Evolutionary conservation across 495 filamentous ascomycete genomes (phyloP), one percentile per base, ranked within the genome.

Genomic region (Aspergillus steynii): DNA sequence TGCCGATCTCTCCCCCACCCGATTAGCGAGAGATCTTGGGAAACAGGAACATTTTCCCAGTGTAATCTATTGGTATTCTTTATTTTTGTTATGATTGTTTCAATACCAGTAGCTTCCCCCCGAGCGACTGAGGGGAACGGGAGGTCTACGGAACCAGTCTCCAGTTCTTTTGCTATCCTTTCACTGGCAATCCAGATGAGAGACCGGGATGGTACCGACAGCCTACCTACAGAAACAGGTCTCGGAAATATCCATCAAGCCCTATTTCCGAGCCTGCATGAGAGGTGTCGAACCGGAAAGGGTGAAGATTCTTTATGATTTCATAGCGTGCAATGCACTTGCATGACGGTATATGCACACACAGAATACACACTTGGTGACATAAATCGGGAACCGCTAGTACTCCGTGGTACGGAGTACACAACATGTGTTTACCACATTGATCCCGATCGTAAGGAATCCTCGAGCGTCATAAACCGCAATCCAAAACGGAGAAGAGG

Each of bases 1-100:
- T 55, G 53, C 34, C 34, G 53, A 55, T 55, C 53, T 46, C 37
- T 55, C 37, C 37, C 37, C 37, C 25, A 27, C 53, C 32, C 53
- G 34, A 46, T 55, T 34, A 46, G 37, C 34, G 53, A 55, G n/a
- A 10, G 20, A 46, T 47, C 32, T 55, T 26, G 4, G 25, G 37
- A 14, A 4, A 42, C 12, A 42, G 37, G 34, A 37, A 37, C 5
- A 7, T 37, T 37, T 7, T 37, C 34, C 34, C 34, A 37, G 34
- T 37, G 8, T 32, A 32, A 32, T 32, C 5, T 37, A 1, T 45
- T 28, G 9, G 32, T 25, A 50, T 50, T 50, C 20, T 50, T 20
- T 25, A 50, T 50, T 50, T 50, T 50, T 50, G 4, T 50, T 25
- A 2, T 3, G 5, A 37, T 50, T 50, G 20, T 50, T 50, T 50